A percentile compares a stretch with the other conserved stretches of the same genome.
Conservation (phyloP, 768 basidiomycete genomes). For the Holtermanniella nyarrowii region DNA sequence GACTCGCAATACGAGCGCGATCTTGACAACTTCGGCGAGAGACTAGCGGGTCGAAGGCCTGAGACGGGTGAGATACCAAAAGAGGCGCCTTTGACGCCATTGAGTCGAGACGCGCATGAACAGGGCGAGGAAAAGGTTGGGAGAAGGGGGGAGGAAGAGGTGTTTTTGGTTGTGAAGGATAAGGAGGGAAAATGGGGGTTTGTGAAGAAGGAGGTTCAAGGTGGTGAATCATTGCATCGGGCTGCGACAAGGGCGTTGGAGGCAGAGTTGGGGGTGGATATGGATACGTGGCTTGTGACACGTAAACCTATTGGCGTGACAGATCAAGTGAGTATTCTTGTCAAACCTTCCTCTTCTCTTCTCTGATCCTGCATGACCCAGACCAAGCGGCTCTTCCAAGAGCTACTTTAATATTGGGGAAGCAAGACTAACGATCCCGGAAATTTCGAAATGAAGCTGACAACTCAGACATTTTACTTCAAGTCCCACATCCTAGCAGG, state of each 20-base stretch:
- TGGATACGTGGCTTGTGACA: conserved; percentile 93
- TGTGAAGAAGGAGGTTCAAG: conserved; percentile 56
- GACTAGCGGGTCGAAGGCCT: conserved; percentile 45
- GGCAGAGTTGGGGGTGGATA: conserved; percentile 62
- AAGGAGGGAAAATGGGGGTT: conserved; percentile 63
- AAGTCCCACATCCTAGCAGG: conserved; percentile 89
- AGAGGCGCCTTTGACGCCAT: conserved; percentile 22
- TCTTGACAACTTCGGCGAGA: conserved; percentile 59
- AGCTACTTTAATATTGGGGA: too few relatives aligned
- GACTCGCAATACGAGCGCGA: conserved; percentile 66
- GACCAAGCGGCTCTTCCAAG: too few relatives aligned
- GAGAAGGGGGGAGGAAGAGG: conserved; percentile 68
- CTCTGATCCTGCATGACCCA: neutral
- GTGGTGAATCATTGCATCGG: conserved; percentile 66
- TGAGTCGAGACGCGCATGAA: conserved; percentile 41
- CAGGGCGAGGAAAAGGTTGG: conserved; percentile 57
- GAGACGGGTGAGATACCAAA: conserved; percentile 39
- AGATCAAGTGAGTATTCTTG: conserved; percentile 38
- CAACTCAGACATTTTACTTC: conserved; percentile 73
- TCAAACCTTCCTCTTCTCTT: neutral
- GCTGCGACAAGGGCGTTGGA: conserved; percentile 65
- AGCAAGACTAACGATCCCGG: too few relatives aligned
- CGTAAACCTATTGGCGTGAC: conserved; percentile 75
- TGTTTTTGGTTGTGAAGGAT: conserved; percentile 70
- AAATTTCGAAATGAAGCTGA: too few relatives aligned